These are phyloP conservation scores for Hysterangium stoloniferum DNA, from an alignment of 768 basidiomycete genomes.

Conservation along the genomic window DNA sequence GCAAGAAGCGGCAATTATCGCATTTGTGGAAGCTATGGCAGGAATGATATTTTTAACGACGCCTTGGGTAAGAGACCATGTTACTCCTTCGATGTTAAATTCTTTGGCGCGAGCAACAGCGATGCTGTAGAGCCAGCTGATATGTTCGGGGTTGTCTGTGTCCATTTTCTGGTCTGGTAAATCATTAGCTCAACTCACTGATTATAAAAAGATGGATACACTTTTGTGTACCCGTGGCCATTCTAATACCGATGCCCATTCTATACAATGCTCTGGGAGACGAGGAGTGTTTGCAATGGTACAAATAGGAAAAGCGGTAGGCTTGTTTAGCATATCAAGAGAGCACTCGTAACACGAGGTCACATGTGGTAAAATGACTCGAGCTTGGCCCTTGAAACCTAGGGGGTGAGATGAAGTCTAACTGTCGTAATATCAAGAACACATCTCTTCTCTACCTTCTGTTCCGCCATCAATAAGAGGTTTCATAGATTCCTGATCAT, in stretches of 20 bases:
- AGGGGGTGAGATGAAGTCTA: slow-evolving; percentile 6
- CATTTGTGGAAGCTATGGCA: slow-evolving; percentile 97
- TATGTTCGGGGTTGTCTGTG: slow-evolving; percentile 95
- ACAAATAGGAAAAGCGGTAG: slow-evolving; percentile 94
- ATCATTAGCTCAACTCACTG: not conserved
- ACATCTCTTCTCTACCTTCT: slow-evolving; percentile 56
- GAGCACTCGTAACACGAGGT: slow-evolving; percentile 98
- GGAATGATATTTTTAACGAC: slow-evolving; percentile 99
- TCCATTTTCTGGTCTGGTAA: slow-evolving; percentile 86
- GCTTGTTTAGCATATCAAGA: slow-evolving; percentile 97
- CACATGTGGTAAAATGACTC: slow-evolving; percentile 91
- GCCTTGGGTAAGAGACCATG: slow-evolving; percentile 95
- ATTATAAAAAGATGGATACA: slow-evolving; percentile 25
- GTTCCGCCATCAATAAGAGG: slow-evolving; percentile 98
- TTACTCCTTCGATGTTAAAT: slow-evolving; percentile 97
- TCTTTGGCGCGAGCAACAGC: slow-evolving; percentile 81
- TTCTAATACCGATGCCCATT: slow-evolving; percentile 98
- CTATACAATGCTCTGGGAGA: slow-evolving; percentile 96
- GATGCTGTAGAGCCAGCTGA: slow-evolving; percentile 81
- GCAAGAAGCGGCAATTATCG: slow-evolving; percentile 95
- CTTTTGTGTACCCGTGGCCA: slow-evolving; percentile 95
- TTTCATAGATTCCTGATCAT: slow-evolving; percentile 87
- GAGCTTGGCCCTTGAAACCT: slow-evolving; percentile 99
- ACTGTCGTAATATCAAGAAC: not conserved
- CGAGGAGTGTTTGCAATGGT: slow-evolving; percentile 99